Evolutionary conservation across 1,284 basidiomycete genomes (phyloP), one percentile per base, ranked within the genome.

Genomic region (Hypsizygus ulmarius): DNA sequence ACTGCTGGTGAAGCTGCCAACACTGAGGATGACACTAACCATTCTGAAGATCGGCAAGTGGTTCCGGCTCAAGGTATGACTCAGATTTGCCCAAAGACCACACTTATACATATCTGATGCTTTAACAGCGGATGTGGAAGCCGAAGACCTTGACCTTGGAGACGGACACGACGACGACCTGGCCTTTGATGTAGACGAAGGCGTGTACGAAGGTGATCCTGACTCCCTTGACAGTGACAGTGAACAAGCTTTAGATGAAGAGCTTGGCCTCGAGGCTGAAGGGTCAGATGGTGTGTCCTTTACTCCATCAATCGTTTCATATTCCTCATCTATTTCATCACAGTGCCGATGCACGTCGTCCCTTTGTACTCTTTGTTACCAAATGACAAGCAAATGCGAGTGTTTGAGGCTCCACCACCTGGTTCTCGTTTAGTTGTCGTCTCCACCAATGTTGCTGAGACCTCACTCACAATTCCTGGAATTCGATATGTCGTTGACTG

Each of bases 361-460:
- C 96, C 97, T 0, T 86, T 99, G 56, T 99, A 99, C 70, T 98
- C 97, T 2, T 85, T 98, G 56, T 87, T 99, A 75, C 89, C 97
- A 0, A 93, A 93, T 11, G 95, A 99, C 65, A 81, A 97, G 47
- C 97, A 99, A 64, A 94, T 97, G 64, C 90, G 88, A 58, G 97
- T 99, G 51, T 99, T 99, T 66, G 81, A 93, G 59, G 79, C 92
- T 0, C 93, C 96, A 0, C 78, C 87, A 0, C 80, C 90, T 53
- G 94, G 93, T 14, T 77, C 84, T 50, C 82, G 97, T 43, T 88
- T 99, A 59, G 93, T 96, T 38, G 91, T 99, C 34, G 93, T 99
- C 0, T 90, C 97, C 0, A 99, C 97, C 3, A 99, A 99, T 64
- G 94, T 99, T 52, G 97, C 97, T 5, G 97, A 99, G 70, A 99